Evolutionary conservation across 1,284 basidiomycete species (phyloP).

Genomic region (Mycena citricolor): DNA sequence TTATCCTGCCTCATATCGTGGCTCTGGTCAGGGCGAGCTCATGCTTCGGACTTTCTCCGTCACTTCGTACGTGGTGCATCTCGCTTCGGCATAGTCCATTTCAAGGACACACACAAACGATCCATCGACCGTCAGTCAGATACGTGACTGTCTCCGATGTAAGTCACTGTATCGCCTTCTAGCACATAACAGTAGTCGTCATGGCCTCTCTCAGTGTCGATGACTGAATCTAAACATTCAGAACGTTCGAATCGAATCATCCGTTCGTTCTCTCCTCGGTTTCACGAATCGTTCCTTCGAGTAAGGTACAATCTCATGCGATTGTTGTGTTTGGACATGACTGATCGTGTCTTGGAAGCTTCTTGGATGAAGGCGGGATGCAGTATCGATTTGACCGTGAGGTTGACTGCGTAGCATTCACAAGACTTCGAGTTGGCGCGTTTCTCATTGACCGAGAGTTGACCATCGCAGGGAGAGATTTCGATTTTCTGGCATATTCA

Average conservation of each 20-base stretch:
- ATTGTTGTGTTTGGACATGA: conserved; percentile 36
- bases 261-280: conserved; percentile 42
- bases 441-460: conserved; percentile 32
- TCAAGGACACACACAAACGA: no score
- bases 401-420: conserved; percentile 32
- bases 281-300: conserved; percentile 60
- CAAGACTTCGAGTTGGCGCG: conserved; percentile 30
- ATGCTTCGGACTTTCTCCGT: conserved; percentile 42
- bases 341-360: conserved; percentile 28
- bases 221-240: no score
- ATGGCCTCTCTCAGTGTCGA: no score
- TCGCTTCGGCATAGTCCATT: no score
- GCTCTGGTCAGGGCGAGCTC: conserved; percentile 33
- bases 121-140: no score
- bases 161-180: background rate
- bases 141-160: no score
- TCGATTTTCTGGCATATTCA: conserved; percentile 47
- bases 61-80: no score
- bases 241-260: conserved; percentile 70
- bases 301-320: conserved; percentile 59
- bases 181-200: no score
- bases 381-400: conserved; percentile 36
- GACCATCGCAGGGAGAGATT: conserved; percentile 32
- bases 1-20: conserved; percentile 39
- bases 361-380: conserved; percentile 31